Base-by-base conservation (phyloP, 305 asterid species). In the Monarda citriodora region DNA sequence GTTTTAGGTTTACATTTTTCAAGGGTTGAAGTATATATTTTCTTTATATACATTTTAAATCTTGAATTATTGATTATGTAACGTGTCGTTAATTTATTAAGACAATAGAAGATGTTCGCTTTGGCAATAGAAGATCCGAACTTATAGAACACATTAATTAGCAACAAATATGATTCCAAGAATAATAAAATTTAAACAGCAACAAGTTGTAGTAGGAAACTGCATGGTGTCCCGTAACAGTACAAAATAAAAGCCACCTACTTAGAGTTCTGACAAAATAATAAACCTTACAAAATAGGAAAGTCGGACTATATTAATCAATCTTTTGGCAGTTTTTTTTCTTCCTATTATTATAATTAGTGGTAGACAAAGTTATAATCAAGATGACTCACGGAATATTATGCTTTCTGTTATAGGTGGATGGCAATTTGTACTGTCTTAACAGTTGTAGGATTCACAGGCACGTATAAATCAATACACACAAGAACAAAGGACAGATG, bases 341-440 rank as follows among this genome's bases (percentile, higher is more conserved):
- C n/a, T n/a, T n/a, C n/a, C n/a, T 8, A 34, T 34, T 5, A 9
- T 8, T 8, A 8, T 0, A 50, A 41, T 40, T 67, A 42, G 61
- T 17, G 53, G 47, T 12, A 17, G 63, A 56, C 58, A 53, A 26
- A 62, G 42, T 6, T 31, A 20, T 42, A 12, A 64, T 63, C 18
- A 53, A 20, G 22, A 40, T 53, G 68, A 65, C 3, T 64, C 37
- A 68, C 61, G 64, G 72, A 65, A 65, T 71, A 53, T 65, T 71
- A 53, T 20, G 68, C n/a, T 16, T 8, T 58, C 34, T 69, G 66
- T 60, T 50, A 57, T 63, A 54, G 10, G 20, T 32, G 34, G 65
- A 61, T 71, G 66, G 56, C 72, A 62, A 66, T 72, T 67, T 51
- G 53, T 45, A 44, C 59, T 67, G 76, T 61, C 72, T 56, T 20